Base-by-base conservation (phyloP, 129 eudicot genomes). In the Flaveria brownii region DNA sequence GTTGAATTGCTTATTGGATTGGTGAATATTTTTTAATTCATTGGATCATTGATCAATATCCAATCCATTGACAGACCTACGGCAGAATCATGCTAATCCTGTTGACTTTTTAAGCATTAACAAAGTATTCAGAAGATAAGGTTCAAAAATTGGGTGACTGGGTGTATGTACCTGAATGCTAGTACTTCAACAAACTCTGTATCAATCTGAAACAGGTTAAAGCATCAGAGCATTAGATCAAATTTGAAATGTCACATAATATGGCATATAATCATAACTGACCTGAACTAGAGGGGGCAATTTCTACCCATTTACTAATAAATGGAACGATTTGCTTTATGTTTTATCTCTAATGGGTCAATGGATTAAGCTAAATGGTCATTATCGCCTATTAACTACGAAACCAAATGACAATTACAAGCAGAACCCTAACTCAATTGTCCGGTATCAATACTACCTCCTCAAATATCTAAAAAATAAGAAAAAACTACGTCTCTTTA, bases 141-240 rank as follows among this genome's bases (percentile, higher is more conserved):
- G 30, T 36, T 59, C 17, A 18, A 47, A 60, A 68, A 9, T 15
- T 28, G 43, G 75, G 12, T 73, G 68, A 41, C 55, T 52, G 47
- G 33, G 49, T 46, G 62, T 6, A 5, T 23, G 13, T 81, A 89
- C 96, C 97, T 89, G 91, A 92, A 89, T 78, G 90, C 96, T 9
- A 92, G 77, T 45, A 92, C 73, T 72, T 89, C 97, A 42, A 84
- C 64, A 79, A 92, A 89, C 54, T 92, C 93, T 77, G 91, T 65
- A 73, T 92, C 88, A 74, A 92, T 80, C 97, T 92, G 89, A 70
- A 84, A 68, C 50, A 54, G 46, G 16, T 51, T 47, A 75, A 67
- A 72, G 20, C 47, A 54, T 25, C 26, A 77, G 17, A 49, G 71
- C 20, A 30, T 59, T 20, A 70, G 17, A 25, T 68, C 59, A 41